A percentile compares a stretch with the other conserved stretches of the same genome.
phyloP scores from a whole-genome alignment of 495 filamentous ascomycete species.

The Aspergillus avenaceus region DNA sequence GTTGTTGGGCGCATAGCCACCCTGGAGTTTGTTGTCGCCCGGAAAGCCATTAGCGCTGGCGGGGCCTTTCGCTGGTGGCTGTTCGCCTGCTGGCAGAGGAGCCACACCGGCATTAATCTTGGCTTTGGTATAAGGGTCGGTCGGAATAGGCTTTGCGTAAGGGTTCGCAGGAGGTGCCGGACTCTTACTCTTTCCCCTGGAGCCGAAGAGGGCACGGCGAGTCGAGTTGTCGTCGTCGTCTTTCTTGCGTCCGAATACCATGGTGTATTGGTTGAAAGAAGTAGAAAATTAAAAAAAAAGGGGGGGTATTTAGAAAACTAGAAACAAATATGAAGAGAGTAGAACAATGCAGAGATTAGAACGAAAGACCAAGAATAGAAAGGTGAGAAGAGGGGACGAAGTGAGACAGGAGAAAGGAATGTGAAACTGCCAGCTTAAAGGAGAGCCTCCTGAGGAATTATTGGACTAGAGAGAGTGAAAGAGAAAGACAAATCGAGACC shows the following conservation, averaged over 20 bases:
- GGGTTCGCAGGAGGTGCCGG: slow-evolving; percentile 54
- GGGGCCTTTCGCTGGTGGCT: slow-evolving; percentile 22
- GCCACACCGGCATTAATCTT: slow-evolving; percentile 46
- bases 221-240: slow-evolving; percentile 55
- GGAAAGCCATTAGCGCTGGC: slow-evolving; percentile 30
- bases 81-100: slow-evolving; percentile 22
- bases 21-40: slow-evolving; percentile 45
- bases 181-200: slow-evolving; percentile 55
- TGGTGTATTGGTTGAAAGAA: slow-evolving; percentile 28
- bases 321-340: neutral
- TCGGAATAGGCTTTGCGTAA: slow-evolving; percentile 59
- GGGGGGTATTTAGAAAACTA: too few species aligned
- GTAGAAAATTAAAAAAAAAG: slow-evolving; percentile 4
- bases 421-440: slow-evolving; percentile 11
- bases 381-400: slow-evolving; percentile 5
- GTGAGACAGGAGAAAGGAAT: slow-evolving; percentile 8
- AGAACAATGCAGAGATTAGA: neutral
- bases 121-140: slow-evolving; percentile 62
- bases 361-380: slow-evolving; percentile 9
- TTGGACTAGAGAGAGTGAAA: slow-evolving; percentile 7
- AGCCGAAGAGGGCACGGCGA: slow-evolving; percentile 57
- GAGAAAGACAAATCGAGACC: too few species aligned
- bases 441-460: slow-evolving; percentile 14
- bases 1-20: slow-evolving; percentile 55
- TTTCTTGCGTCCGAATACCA: slow-evolving; percentile 60